These are phyloP conservation scores for Crithidia thermophila DNA, from an alignment of 208 protist species.

Conservation along the genomic window DNA sequence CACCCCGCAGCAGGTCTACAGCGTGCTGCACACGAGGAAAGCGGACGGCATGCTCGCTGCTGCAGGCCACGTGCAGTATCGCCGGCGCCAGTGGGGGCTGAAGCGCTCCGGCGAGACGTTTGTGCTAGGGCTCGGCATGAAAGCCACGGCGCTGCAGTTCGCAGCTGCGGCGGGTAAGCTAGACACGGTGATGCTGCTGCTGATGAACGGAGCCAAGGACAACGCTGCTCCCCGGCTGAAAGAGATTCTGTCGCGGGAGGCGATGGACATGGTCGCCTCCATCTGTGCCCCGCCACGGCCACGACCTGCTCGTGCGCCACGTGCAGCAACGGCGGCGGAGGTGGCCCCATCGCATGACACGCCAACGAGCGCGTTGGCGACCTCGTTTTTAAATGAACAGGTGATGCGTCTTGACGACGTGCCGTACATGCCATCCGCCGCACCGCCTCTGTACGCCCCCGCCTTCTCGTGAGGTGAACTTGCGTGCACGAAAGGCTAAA, in stretches of 20 bases:
- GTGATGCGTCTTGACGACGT: slow-evolving; percentile 18
- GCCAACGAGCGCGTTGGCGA: neutral
- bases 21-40: slow-evolving; percentile 44
- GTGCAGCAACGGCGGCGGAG: neutral
- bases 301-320: slow-evolving; percentile 5
- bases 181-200: slow-evolving; percentile 79
- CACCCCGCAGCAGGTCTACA: slow-evolving; percentile 49
- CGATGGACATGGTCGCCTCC: slow-evolving; percentile 30
- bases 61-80: slow-evolving; percentile 67
- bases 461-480: too few species aligned
- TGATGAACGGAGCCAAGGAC: slow-evolving; percentile 62
- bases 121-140: slow-evolving; percentile 72
- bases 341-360: neutral
- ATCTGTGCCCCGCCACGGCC: slow-evolving; percentile 14
- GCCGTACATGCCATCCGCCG: neutral
- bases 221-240: slow-evolving; percentile 44
- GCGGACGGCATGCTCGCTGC: slow-evolving; percentile 35
- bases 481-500: too few species aligned
- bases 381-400: slow-evolving; percentile 21
- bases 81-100: slow-evolving; percentile 71
- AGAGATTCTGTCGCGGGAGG: slow-evolving; percentile 52
- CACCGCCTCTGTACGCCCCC: neutral
- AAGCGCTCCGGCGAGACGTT: slow-evolving; percentile 40
- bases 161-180: slow-evolving; percentile 71
- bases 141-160: slow-evolving; percentile 83